These are phyloP conservation scores for Alternaria sp. DNA, from an alignment of 2,329 filamentous ascomycete genomes.

Conservation along the genomic window DNA sequence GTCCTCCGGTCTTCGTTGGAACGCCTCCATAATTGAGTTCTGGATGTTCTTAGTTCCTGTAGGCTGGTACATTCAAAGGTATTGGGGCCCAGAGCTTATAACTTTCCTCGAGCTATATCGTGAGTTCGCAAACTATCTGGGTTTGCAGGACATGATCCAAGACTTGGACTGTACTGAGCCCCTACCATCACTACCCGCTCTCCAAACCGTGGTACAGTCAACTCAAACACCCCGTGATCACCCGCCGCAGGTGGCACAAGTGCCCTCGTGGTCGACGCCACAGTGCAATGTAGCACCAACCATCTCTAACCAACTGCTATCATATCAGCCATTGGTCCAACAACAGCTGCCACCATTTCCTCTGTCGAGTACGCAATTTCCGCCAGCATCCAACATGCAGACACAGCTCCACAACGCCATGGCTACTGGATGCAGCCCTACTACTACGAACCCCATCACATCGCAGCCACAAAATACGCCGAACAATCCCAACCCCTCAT, in stretches of 20 bases:
- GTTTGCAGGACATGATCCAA: not conserved
- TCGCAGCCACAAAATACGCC: not conserved
- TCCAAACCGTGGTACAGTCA: too few species aligned
- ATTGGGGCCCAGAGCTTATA: not conserved
- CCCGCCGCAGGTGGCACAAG: not conserved
- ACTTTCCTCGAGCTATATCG: not conserved
- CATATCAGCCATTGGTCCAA: not conserved
- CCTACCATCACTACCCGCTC: not conserved
- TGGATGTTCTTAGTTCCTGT: too few species aligned
- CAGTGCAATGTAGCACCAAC: not conserved
- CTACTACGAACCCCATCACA: not conserved
- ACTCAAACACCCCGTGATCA: not conserved
- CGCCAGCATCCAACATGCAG: not conserved
- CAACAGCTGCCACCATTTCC: not conserved
- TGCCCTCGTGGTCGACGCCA: not conserved
- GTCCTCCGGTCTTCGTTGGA: too few species aligned
- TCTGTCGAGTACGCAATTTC: not conserved
- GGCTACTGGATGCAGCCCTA: too few species aligned
- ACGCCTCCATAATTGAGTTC: too few species aligned
- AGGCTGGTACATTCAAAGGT: too few species aligned
- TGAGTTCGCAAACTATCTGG: not conserved
- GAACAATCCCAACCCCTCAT: too few species aligned
- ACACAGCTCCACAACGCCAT: not conserved
- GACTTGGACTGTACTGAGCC: not conserved
- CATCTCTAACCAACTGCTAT: not conserved